phyloP scores from a whole-genome alignment of 2,329 filamentous ascomycete genomes.

The Fusarium napiforme region DNA sequence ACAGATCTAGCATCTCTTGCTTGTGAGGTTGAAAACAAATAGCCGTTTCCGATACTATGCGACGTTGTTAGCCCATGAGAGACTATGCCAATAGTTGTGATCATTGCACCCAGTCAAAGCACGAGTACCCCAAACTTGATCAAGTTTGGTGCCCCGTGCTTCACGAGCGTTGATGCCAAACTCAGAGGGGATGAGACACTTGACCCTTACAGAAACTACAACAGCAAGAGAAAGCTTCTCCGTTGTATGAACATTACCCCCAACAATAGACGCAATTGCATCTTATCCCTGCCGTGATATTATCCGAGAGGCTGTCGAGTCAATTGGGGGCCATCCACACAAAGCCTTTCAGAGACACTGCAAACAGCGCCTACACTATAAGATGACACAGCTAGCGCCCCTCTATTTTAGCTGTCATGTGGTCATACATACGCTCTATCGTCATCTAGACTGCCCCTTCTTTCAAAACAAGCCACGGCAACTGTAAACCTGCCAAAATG shows the following conservation, averaged over 20 bases:
- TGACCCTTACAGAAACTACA: too few relatives aligned
- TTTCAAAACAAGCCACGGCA: not conserved
- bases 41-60: too few relatives aligned
- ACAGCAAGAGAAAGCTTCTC: not conserved
- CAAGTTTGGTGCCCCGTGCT: not conserved
- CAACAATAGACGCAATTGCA: not conserved
- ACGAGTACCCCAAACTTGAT: not conserved
- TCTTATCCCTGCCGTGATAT: not conserved
- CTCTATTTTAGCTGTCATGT: accelerated
- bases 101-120: not conserved
- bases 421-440: accelerated
- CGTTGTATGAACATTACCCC: accelerated
- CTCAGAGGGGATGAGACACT: not conserved
- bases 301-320: not conserved
- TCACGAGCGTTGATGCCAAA: not conserved
- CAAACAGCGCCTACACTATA: accelerated
- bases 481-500: not conserved
- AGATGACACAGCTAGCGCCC: not conserved
- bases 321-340: not conserved
- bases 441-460: not conserved
- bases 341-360: accelerated
- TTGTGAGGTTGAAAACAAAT: too few relatives aligned
- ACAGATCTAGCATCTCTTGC: too few relatives aligned
- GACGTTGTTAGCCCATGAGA: too few relatives aligned
- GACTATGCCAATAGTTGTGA: not conserved